Percentiles rank a stretch among this genome's conserved stretches.
Conservation (phyloP, 2,329 filamentous ascomycete genomes). For the Trichothecium roseum region DNA sequence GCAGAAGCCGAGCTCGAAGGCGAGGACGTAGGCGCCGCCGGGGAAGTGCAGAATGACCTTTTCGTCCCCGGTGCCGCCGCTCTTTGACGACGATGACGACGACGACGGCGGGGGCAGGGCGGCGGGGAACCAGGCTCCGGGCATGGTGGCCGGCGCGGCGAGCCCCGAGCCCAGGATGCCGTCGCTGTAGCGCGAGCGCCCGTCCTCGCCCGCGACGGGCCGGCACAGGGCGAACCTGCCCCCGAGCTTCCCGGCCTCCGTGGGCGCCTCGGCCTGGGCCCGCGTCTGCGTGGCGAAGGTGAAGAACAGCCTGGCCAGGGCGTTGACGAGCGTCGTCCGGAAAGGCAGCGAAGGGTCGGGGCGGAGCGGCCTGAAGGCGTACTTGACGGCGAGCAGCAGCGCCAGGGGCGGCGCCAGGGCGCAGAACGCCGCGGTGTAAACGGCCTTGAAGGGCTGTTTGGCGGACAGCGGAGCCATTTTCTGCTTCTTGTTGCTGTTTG, state of each 20-base stretch:
- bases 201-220: not conserved
- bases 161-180: constrained; percentile 4
- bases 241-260: not conserved
- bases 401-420: not conserved
- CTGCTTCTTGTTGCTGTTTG: no score
- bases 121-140: constrained; percentile 10
- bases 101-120: not conserved
- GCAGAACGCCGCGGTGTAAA: not conserved
- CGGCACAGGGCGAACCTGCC: not conserved
- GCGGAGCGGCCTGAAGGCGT: not conserved
- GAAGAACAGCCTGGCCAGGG: not conserved
- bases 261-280: not conserved
- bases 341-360: not conserved
- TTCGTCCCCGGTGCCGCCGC: not conserved
- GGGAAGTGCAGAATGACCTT: not conserved
- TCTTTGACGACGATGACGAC: not conserved
- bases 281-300: not conserved
- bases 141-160: constrained; percentile 7
- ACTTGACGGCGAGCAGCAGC: not conserved
- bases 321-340: not conserved
- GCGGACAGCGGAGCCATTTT: not conserved
- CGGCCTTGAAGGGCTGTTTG: constrained; percentile 1
- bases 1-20: no score
- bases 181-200: constrained; percentile 7
- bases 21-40: no score